phyloP scores from a whole-genome alignment of 2,329 filamentous ascomycete genomes.

The Diaporthe vaccinii region DNA sequence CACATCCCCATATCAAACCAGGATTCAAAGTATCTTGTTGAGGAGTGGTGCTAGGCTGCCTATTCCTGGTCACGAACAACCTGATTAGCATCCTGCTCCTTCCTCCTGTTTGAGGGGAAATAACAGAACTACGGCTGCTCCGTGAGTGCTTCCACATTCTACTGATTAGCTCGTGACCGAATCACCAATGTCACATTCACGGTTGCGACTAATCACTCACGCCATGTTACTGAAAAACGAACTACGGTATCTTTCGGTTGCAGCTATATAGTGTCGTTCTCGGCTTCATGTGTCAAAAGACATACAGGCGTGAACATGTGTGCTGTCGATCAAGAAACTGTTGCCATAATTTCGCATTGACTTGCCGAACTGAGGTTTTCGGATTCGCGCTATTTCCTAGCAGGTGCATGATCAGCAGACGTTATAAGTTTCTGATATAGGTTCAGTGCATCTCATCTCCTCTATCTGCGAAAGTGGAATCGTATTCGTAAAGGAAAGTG shows the following conservation, averaged over 20 bases:
- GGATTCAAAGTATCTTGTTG: background rate
- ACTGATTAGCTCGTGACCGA: background rate
- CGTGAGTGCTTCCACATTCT: background rate
- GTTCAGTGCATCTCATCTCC: background rate
- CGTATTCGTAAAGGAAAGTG: conserved; percentile 5
- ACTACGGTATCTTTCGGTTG: background rate
- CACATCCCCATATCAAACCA: background rate
- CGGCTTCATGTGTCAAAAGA: conserved; percentile 17
- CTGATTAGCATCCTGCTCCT: background rate
- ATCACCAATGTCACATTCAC: background rate
- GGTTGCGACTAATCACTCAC: no score
- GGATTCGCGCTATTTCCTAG: conserved; percentile 10
- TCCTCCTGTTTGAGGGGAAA: background rate
- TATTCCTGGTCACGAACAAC: background rate
- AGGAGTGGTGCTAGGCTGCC: background rate
- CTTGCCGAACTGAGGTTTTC: background rate
- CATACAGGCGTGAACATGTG: background rate
- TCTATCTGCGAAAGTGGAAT: background rate
- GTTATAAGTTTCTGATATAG: background rate
- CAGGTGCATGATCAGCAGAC: conserved; percentile 5
- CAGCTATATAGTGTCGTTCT: background rate
- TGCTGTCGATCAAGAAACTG: background rate
- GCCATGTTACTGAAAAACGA: background rate
- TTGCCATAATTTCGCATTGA: background rate
- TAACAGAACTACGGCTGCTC: background rate